These are phyloP conservation scores for Sugiyamaella novakii DNA, from an alignment of 1,139 yeast species.

Conservation along the genomic window DNA sequence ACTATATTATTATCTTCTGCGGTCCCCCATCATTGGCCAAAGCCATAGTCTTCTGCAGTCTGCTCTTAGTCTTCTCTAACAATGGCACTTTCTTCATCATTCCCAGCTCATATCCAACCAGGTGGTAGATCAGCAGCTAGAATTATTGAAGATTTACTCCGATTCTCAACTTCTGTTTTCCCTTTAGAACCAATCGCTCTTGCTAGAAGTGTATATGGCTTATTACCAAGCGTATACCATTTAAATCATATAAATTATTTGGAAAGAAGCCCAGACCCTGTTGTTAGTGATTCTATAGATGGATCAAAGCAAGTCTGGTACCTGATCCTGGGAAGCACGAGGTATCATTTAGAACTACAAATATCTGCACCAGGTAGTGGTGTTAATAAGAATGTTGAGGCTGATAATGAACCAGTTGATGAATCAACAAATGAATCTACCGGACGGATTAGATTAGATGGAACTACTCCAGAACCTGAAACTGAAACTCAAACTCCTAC, in stretches of 20 bases:
- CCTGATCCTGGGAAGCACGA: constrained; percentile 26
- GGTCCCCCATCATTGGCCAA: too few relatives aligned
- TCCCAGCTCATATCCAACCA: constrained; percentile 15
- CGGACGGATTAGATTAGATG: not conserved
- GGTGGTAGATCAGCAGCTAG: constrained; percentile 35
- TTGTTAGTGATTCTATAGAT: constrained; percentile 12
- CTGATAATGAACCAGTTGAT: not conserved
- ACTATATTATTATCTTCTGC: too few relatives aligned
- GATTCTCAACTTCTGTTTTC: constrained; percentile 26
- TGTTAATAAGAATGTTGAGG: not conserved
- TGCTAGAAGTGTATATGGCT: constrained; percentile 17
- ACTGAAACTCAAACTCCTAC: not conserved
- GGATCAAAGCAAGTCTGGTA: constrained; percentile 24
- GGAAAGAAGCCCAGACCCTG: constrained; percentile 24
- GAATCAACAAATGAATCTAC: not conserved
- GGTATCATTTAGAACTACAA: constrained; percentile 31
- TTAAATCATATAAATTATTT: constrained; percentile 23
- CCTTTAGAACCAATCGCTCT: constrained; percentile 29
- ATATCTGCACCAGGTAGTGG: constrained; percentile 13
- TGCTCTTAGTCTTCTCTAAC: too few relatives aligned
- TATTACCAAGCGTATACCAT: constrained; percentile 19
- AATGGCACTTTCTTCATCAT: constrained; percentile 5
- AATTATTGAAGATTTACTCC: constrained; percentile 36
- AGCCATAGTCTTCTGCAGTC: too few relatives aligned
- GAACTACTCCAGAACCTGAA: constrained; percentile 4